These are phyloP conservation scores for Baorangia bicolor DNA, from an alignment of 768 basidiomycete genomes.

Conservation along the genomic window DNA sequence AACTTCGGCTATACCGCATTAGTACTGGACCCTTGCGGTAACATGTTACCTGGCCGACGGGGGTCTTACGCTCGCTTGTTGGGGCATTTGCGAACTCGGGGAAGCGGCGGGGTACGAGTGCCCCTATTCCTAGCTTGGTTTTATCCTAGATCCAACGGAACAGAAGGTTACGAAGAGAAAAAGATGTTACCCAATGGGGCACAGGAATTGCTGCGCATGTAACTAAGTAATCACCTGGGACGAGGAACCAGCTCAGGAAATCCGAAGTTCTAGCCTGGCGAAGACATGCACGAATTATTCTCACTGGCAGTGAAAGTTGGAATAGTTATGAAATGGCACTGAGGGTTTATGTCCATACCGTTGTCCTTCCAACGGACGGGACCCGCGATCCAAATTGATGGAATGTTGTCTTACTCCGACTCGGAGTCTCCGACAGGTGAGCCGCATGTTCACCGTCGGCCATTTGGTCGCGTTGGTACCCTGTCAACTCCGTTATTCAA, in stretches of 20 bases:
- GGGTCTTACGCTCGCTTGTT: too few species aligned
- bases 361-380: background rate
- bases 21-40: background rate
- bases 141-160: too few species aligned
- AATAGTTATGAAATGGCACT: background rate
- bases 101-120: too few species aligned
- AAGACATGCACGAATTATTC: background rate
- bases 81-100: too few species aligned
- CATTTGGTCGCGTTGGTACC: background rate
- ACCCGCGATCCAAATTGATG: background rate
- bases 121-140: too few species aligned
- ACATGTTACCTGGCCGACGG: too few species aligned
- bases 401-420: background rate
- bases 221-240: background rate
- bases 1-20: background rate
- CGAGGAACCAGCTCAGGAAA: background rate
- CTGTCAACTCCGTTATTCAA: background rate
- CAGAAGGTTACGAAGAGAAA: too few species aligned
- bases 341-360: background rate
- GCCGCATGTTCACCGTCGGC: background rate
- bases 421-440: too few species aligned
- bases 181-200: background rate
- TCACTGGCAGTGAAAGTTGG: background rate
- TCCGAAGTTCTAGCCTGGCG: background rate
- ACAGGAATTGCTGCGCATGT: background rate